Evolutionary conservation across 2,329 filamentous ascomycete species (phyloP).

Genomic region (Fusarium pseudocircinatum): DNA sequence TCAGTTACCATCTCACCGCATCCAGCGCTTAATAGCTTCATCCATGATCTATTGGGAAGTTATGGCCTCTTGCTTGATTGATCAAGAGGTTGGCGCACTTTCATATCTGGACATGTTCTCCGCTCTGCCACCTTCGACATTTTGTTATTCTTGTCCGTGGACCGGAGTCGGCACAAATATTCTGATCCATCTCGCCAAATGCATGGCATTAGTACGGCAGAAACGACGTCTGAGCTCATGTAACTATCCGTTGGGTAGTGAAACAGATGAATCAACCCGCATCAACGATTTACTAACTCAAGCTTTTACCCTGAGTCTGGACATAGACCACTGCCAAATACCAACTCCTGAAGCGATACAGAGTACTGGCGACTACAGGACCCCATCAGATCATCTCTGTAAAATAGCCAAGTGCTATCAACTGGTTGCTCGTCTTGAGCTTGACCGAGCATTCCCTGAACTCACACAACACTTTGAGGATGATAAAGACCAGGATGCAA

Average conservation of each 20-base stretch:
- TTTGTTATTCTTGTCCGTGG: conserved; percentile 20
- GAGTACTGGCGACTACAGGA: not conserved
- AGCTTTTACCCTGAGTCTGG: not conserved
- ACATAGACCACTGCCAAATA: not conserved
- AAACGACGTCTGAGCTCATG: not conserved
- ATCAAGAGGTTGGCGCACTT: conserved; percentile 7
- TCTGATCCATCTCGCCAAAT: conserved; percentile 10
- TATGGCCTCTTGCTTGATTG: conserved; percentile 22
- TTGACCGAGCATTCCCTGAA: not conserved
- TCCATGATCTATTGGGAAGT: conserved; percentile 35
- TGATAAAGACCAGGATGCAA: too few relatives aligned
- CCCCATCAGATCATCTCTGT: not conserved
- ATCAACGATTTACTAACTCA: not conserved
- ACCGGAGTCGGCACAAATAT: conserved; percentile 18
- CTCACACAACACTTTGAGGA: too few relatives aligned
- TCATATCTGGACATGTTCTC: conserved; percentile 21
- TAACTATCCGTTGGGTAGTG: fast-evolving
- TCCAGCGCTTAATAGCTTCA: conserved; percentile 12
- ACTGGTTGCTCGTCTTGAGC: not conserved
- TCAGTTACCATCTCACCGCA: not conserved
- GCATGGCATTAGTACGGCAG: not conserved
- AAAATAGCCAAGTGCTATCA: not conserved
- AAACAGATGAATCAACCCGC: too few relatives aligned
- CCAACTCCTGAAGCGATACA: not conserved
- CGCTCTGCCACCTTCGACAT: not conserved